Percentiles rank a stretch among this genome's conserved stretches.
Conservation (phyloP, 139 green algal species). For the Zygnema cylindricum region DNA sequence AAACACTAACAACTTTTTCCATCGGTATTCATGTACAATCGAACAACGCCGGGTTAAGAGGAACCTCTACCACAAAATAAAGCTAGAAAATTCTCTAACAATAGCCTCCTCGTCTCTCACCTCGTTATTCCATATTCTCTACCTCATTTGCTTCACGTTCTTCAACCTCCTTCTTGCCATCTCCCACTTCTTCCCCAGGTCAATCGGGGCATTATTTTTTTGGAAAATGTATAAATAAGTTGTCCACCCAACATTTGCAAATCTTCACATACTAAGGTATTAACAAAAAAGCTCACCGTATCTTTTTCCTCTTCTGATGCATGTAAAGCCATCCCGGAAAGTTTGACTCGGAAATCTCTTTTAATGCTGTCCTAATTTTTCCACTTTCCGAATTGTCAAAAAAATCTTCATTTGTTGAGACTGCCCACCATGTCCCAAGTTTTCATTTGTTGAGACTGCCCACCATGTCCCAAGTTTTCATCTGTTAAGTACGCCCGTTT, state of each 20-base stretch:
- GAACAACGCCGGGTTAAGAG: background rate
- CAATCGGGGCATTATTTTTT: background rate
- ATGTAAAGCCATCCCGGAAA: background rate
- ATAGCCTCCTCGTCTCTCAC: background rate
- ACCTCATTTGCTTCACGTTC: background rate
- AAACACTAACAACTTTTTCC: too few species aligned
- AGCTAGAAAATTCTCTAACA: background rate
- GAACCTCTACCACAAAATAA: background rate
- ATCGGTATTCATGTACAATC: too few species aligned
- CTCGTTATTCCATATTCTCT: too few species aligned
- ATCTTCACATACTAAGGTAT: background rate
- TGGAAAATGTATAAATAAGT: background rate
- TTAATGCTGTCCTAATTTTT: background rate
- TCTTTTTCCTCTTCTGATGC: background rate
- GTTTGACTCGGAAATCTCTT: background rate
- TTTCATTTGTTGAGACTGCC: background rate
- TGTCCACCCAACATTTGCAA: background rate
- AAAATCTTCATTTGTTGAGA: background rate
- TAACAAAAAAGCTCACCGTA: background rate
- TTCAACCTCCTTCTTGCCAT: background rate
- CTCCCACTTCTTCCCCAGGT: background rate
- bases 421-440: background rate
- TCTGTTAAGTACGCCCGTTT: background rate
- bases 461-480: background rate
- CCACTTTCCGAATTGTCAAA: background rate